Evolutionary conservation across 73 alveolate species (phyloP).

Genomic region (Paramecium tetraurelia): DNA sequence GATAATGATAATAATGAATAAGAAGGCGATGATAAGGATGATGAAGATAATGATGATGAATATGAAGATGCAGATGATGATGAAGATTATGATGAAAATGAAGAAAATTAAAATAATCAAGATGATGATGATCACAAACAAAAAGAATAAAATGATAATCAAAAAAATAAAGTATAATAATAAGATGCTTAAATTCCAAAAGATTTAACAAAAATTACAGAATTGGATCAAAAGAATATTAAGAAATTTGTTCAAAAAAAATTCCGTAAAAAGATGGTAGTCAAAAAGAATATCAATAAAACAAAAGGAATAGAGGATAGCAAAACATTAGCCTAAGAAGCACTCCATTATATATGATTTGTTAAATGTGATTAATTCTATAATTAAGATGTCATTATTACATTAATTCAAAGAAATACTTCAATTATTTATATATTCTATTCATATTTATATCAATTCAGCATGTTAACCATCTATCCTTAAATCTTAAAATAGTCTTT

Average conservation of each 20-base stretch:
- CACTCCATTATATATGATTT: neutral
- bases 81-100: neutral
- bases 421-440: no score
- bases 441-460: neutral
- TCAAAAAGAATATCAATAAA: conserved; percentile 20
- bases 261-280: neutral
- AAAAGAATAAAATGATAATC: neutral
- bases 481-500: neutral
- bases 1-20: neutral
- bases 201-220: neutral
- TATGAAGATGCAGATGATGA: neutral
- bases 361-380: neutral
- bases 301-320: neutral
- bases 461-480: neutral
- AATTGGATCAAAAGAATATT: neutral
- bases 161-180: neutral
- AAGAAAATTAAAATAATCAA: neutral
- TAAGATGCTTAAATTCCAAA: neutral
- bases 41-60: neutral
- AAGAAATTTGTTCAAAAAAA: conserved; percentile 5
- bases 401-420: neutral
- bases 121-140: neutral
- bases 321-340: neutral
- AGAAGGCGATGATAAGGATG: neutral
- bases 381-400: neutral